Base-by-base conservation (phyloP, 2,329 filamentous ascomycete species). In the Xylariaceae sp. region DNA sequence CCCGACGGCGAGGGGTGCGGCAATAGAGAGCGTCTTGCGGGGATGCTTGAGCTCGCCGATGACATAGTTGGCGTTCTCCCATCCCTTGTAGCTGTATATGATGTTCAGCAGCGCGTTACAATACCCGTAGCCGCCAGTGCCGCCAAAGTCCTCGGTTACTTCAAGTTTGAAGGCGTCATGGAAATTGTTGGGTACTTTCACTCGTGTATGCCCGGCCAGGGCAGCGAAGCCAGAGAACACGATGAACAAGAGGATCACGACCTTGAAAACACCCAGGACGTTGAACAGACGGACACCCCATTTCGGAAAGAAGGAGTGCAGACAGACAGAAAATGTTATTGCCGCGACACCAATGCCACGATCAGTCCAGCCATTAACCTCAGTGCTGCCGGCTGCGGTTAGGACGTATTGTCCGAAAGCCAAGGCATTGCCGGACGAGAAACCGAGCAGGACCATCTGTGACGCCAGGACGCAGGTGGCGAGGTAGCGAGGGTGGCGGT, bases 41-140 rank as follows among this genome's bases (percentile, higher is more conserved):
- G 80, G 80, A 41, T 79, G 74, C 58, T 76, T 79, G 32, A 85
- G 70, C 61, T 86, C 82, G 55, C 76, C 72, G 2, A 85, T 68
- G 1, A 84, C 81, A 55, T 85, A 84, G 67, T 83, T 84, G 29
- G 80, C 80, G 53, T 83, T 84, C 62, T 83, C 80, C 81, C 81
- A 86, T 3, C 82, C 82, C 60, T 80, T 81, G 70, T 83, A 85
- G 13, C 77, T 80, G 70, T 84, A 83, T 15, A 84, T 72, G 51
- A 84, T 79, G 26, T 78, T 78, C 3, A 85, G 71, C 10, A 85
- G 70, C 0, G 81, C 80, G 3, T 78, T 81, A 2, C 79, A 78
- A 63, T 83, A 83, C 1, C 77, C 75, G 26, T 77, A 78, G 0
- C 73, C 75, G 3, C 77, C 75, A 2, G 76, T 76, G 2, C 74